Base-by-base conservation (phyloP, 805 yeast genomes). In the Candida maris region DNA sequence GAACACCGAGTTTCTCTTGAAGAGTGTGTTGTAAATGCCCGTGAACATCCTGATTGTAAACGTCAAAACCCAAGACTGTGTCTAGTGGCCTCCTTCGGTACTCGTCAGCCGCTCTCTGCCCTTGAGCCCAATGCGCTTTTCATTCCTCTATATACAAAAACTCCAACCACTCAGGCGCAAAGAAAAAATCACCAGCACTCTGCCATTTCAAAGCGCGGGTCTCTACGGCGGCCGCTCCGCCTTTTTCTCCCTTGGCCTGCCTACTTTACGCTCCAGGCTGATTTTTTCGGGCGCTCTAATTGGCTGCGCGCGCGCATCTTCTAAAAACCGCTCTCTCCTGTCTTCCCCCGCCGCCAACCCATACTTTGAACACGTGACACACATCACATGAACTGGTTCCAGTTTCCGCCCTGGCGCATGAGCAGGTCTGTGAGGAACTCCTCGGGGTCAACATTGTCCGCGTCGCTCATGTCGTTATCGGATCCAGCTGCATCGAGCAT, bases 1-100 rank as follows among this genome's bases (percentile, higher is more conserved):
- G 66, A 75, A 86, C 45, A 83, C 71, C 32, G 97, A 77, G 79
- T 91, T 89, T 76, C 96, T 85, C 77, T 86, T 86, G 76, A 85
- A 81, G 38, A 83, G 53, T 24, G 71, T 64, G 75, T 79, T 81
- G 76, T 76, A 79, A 44, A 79, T 55, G 30, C 76, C 61, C 29
- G 82, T 58, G 51, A 49, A 57, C 41, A 43, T 35, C 34, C 48
- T 44, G 22, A n/a, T n/a, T n/a, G n/a, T n/a, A n/a, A n/a, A n/a
- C n/a, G 24, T 21, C 12, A 21, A 12, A 21, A 21, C 24, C n/a
- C n/a, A n/a, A n/a, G n/a, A n/a, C n/a, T n/a, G n/a, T n/a, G n/a
- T n/a, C n/a, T n/a, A n/a, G n/a, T n/a, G n/a, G n/a, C n/a, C n/a
- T n/a, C n/a, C n/a, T n/a, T n/a, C n/a, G n/a, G 24, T 21, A 21